Evolutionary conservation across 2,329 filamentous ascomycete genomes (phyloP).

Genomic region (Aspergillus bombycis): DNA sequence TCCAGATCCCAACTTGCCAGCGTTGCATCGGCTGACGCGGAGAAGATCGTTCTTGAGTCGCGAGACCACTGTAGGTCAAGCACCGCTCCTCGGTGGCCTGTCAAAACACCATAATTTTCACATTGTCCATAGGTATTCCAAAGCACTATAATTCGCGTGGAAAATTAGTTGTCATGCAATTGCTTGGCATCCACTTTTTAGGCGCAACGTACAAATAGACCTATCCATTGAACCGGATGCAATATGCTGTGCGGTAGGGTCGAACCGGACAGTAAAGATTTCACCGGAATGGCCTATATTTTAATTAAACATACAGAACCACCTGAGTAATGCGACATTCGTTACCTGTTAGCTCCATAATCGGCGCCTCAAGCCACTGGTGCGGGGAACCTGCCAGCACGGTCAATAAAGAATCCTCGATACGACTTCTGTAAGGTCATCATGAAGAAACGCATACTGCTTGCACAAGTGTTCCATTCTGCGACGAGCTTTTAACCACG

Average conservation of each 20-base stretch:
- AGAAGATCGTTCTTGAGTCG: conserved; percentile 87
- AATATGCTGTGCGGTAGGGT: conserved; percentile 83
- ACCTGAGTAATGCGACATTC: too few species aligned
- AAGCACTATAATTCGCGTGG: conserved; percentile 63
- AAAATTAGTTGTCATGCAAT: not conserved
- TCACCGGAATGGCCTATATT: conserved; percentile 69
- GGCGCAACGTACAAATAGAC: conserved; percentile 69
- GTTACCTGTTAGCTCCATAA: conserved; percentile 86
- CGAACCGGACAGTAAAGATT: conserved; percentile 88
- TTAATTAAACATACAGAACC: conserved; percentile 5
- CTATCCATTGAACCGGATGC: conserved; percentile 96
- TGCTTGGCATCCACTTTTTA: not conserved
- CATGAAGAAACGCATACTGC: conserved; percentile 55
- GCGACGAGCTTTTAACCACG: conserved; percentile 58
- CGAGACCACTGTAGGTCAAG: conserved; percentile 96
- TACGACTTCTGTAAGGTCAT: not conserved
- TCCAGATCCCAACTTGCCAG: conserved; percentile 94
- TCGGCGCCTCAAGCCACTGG: conserved; percentile 82
- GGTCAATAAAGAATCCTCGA: not conserved
- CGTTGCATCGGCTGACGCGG: conserved; percentile 90
- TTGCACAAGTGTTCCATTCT: conserved; percentile 67
- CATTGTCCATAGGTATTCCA: conserved; percentile 93
- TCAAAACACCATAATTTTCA: conserved; percentile 89
- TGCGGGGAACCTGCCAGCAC: conserved; percentile 69
- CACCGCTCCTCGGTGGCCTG: conserved; percentile 86